Evolutionary conservation across 176 grass and related monocot genomes (phyloP).

Genomic region (Cenchrus fungigraminus): DNA sequence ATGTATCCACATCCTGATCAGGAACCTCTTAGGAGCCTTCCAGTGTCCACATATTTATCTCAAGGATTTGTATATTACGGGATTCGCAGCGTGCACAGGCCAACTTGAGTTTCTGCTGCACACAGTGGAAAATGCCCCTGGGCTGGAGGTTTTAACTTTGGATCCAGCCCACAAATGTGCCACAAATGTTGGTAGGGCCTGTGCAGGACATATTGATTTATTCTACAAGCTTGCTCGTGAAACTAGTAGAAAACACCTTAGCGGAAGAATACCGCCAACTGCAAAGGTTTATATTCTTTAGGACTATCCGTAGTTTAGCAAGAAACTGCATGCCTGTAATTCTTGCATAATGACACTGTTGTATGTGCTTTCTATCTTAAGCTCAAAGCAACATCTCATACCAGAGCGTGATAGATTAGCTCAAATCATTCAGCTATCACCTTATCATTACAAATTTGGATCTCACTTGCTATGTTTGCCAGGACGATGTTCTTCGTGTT

Average conservation of each 20-base stretch:
- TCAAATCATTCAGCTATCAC: too few species aligned
- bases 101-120: constrained; percentile 17
- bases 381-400: too few species aligned
- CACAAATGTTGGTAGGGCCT: neutral
- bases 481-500: too few species aligned
- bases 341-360: too few species aligned
- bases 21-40: constrained; percentile 14
- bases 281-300: constrained; percentile 6
- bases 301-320: too few species aligned
- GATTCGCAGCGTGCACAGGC: neutral
- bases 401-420: too few species aligned
- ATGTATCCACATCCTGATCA: too few species aligned
- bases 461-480: too few species aligned
- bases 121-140: neutral
- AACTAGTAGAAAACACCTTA: neutral
- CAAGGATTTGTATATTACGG: neutral
- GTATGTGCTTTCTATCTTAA: too few species aligned
- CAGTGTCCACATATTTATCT: neutral
- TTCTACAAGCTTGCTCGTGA: neutral
- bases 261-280: neutral
- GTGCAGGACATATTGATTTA: neutral
- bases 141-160: neutral
- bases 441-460: too few species aligned
- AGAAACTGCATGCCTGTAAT: too few species aligned
- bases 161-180: neutral